Evolutionary conservation across 2,329 filamentous ascomycete species (phyloP).

Genomic region (Cephalotrichum gorgonifer): DNA sequence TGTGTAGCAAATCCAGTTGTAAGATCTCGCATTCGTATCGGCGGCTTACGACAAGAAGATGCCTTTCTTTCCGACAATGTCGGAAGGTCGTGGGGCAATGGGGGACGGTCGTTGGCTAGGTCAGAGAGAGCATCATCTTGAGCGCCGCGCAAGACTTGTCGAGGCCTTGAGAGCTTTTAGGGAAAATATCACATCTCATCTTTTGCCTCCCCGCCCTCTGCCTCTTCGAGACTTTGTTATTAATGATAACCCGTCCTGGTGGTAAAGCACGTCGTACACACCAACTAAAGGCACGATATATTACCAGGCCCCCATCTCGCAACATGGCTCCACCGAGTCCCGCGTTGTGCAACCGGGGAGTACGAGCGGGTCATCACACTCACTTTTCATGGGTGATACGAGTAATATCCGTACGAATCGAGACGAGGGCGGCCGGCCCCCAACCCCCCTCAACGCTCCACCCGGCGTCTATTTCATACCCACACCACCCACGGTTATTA

Average conservation of each 20-base stretch:
- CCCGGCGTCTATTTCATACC: neutral
- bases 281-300: neutral
- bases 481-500: neutral
- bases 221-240: neutral
- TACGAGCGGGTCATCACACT: neutral
- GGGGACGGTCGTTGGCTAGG: neutral
- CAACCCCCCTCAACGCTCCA: neutral
- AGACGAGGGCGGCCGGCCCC: too few species aligned
- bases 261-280: neutral
- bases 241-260: neutral
- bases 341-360: neutral
- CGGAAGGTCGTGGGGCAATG: neutral
- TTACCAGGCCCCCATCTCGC: neutral
- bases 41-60: neutral
- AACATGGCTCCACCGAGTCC: neutral
- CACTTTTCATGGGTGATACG: neutral
- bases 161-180: neutral
- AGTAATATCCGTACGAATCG: too few species aligned
- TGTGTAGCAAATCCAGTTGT: neutral
- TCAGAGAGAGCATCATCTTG: neutral
- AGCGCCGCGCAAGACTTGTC: too few species aligned
- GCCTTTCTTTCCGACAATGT: neutral
- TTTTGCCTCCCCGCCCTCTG: neutral
- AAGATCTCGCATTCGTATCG: constrained; percentile 1
- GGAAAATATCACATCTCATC: constrained; percentile 1